A percentile compares a stretch with the other conserved stretches of the same genome.
Evolutionary conservation across 2,329 filamentous ascomycete species (phyloP).

Genomic region (Colletotrichum sp.): DNA sequence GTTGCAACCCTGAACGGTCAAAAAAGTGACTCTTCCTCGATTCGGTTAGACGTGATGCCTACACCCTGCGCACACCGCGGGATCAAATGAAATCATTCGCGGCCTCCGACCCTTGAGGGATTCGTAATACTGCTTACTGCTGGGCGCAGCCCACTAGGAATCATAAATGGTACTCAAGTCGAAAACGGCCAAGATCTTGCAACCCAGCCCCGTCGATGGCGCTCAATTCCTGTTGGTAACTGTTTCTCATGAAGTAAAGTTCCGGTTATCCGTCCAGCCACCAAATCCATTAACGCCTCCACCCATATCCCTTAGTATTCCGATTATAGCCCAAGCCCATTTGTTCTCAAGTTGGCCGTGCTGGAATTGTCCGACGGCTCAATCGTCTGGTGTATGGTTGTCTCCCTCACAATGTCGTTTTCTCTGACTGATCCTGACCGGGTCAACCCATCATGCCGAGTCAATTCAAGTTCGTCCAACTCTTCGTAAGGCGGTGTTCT

Average conservation of each 20-base stretch:
- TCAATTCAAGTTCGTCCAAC: slow-evolving; percentile 14
- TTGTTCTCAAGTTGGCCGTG: not conserved
- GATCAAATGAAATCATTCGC: not conserved
- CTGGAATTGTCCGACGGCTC: slow-evolving; percentile 7
- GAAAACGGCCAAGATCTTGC: not conserved
- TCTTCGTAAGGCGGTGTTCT: slow-evolving; percentile 7
- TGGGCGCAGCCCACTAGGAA: not conserved
- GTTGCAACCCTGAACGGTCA: not conserved
- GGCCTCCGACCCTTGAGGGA: not conserved
- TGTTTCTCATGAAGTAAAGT: not conserved
- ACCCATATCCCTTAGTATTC: not conserved
- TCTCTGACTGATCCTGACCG: not conserved
- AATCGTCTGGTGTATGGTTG: slow-evolving; percentile 7
- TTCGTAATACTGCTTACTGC: not conserved
- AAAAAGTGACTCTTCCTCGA: not conserved
- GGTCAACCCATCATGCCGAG: not conserved
- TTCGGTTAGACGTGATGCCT: not conserved
- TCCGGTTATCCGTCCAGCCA: not conserved
- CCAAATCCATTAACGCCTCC: not conserved
- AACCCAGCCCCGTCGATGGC: not conserved
- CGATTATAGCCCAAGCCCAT: not conserved
- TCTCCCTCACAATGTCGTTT: slow-evolving; percentile 4
- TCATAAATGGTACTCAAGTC: not conserved
- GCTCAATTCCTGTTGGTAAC: not conserved
- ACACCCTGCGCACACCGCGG: not conserved